Percentiles rank a stretch among this genome's conserved stretches.
phyloP scores from a whole-genome alignment of 768 basidiomycete species.

The Auricularia sp. region DNA sequence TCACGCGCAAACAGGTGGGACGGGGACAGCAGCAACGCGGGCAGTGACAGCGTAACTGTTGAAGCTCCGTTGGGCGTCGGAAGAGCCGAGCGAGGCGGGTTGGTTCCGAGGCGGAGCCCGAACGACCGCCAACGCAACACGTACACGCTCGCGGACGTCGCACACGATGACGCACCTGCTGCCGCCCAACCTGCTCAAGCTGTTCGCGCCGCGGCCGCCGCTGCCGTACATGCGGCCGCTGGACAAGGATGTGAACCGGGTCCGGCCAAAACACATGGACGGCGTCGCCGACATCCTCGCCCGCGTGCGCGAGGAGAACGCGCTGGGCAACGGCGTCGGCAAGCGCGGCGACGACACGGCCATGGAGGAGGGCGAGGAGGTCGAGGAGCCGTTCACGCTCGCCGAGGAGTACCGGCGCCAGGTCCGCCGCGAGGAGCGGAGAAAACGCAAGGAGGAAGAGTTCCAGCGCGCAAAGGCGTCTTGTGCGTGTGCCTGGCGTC shows the following conservation, averaged over 20 bases:
- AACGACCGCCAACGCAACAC: not conserved
- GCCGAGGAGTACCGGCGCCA: conserved; percentile 77
- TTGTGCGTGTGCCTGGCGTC: conserved; percentile 42
- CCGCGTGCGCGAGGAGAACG: conserved; percentile 67
- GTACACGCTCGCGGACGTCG: not conserved
- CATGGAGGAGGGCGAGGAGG: conserved; percentile 26
- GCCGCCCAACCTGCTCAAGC: conserved; percentile 91
- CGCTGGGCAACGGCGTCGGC: conserved; percentile 30
- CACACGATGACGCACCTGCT: conserved; percentile 57
- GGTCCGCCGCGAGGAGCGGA: conserved; percentile 66
- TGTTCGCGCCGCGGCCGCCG: conserved; percentile 89
- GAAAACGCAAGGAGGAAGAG: conserved; percentile 62
- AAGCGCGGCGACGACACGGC: conserved; percentile 32
- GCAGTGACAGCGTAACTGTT: no score
- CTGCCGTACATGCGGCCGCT: conserved; percentile 80
- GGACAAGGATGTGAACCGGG: conserved; percentile 70
- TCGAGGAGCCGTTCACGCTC: conserved; percentile 58
- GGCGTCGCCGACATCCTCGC: conserved; percentile 73
- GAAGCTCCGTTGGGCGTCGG: no score
- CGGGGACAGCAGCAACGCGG: no score
- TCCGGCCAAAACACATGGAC: conserved; percentile 53
- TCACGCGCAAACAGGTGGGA: no score
- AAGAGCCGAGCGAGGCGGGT: no score
- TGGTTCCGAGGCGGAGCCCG: no score
- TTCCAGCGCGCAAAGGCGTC: conserved; percentile 75